Base-by-base conservation (phyloP, 1,284 basidiomycete genomes). In the Puccinia horiana region DNA sequence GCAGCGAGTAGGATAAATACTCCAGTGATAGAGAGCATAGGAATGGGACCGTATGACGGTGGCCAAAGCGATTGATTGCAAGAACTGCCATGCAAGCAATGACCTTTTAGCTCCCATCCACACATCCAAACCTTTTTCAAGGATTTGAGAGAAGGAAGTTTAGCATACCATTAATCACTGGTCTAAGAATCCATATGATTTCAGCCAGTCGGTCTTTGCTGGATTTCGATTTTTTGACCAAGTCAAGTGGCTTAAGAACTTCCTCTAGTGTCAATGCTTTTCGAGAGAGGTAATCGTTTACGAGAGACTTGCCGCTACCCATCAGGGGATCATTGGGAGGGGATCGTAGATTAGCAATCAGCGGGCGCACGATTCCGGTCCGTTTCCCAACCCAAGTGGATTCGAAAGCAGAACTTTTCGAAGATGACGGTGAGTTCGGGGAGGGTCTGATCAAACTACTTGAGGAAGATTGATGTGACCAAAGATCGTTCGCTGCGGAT, bases 101-200 rank as follows among this genome's bases (percentile, higher is more conserved):
- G 26, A 14, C 2, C 2, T 6, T 20, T 65, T 65, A 16, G 6
- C 35, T 65, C 40, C 12, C n/a, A 49, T 26, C 35, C 16, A 67
- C 11, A n/a, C 29, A 20, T 26, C 14, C 20, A n/a, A 29, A 14
- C 16, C 29, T 35, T 1, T 11, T 14, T 26, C 18, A 63, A n/a
- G 29, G 20, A 4, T 44, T 40, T 4, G 26, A 14, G 40, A 37
- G 44, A 5, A 54, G 26, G 32, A 61, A 63, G 5, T 6, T 47
- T 0, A 14, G 83, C 85, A 76, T 23, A 87, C 86, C 86, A 79
- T 87, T 86, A 42, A 87, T 80, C 0, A 87, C 82, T 3, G 86
- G 86, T 8, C 86, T 73, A 0, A 86, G 63, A 79, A 87, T 87
- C 85, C 85, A 87, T 58, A 86, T 85, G 26, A 86, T 70, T 82